Evolutionary conservation across 352 stramenopile species (phyloP).

Genomic region (Pythium rhizo-oryzae): DNA sequence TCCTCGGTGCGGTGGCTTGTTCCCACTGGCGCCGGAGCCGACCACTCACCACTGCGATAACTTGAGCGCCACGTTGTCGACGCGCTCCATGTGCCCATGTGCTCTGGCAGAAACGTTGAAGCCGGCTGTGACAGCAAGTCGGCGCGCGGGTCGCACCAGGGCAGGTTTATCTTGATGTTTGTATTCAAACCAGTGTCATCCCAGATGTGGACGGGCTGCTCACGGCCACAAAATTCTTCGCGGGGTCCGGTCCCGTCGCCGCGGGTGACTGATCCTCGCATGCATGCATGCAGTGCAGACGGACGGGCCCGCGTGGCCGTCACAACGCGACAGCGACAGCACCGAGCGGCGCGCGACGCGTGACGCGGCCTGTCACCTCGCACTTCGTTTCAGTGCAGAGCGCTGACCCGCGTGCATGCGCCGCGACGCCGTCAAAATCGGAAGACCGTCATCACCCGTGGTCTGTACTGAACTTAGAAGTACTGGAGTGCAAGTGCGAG

Average conservation of each 20-base stretch:
- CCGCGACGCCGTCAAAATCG: too few relatives aligned
- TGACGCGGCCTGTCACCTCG: not conserved
- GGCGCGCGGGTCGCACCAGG: not conserved
- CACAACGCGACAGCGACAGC: not conserved
- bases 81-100: not conserved
- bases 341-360: too few relatives aligned
- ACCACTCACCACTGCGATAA: not conserved
- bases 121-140: not conserved
- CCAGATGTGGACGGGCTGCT: not conserved
- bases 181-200: not conserved
- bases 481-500: too few relatives aligned
- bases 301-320: too few relatives aligned
- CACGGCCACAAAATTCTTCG: not conserved
- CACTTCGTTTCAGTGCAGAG: not conserved
- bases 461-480: too few relatives aligned
- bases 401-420: not conserved
- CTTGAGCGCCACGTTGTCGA: not conserved
- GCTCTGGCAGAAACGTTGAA: not conserved
- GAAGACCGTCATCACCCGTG: too few relatives aligned
- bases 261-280: too few relatives aligned
- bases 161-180: not conserved
- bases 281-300: too few relatives aligned
- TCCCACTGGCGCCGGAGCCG: too few relatives aligned
- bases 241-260: too few relatives aligned
- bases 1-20: not conserved